Conservation (phyloP, 2,329 filamentous ascomycete species). For the Acephala macrosclerotiorum region DNA sequence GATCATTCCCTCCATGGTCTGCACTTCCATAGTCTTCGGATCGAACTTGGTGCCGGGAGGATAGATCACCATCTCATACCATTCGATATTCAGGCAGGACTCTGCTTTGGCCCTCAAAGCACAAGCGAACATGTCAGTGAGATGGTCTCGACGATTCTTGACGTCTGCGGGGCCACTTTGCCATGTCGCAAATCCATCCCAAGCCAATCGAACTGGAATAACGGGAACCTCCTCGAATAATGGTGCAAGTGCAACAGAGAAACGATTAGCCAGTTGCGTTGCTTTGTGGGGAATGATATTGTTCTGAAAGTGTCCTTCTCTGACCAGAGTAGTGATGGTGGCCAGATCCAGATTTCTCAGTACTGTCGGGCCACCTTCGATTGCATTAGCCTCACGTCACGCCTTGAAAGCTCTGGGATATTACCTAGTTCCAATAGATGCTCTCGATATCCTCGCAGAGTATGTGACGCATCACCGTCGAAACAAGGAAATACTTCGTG, state of each 20-base stretch:
- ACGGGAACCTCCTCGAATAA: conserved; percentile 19
- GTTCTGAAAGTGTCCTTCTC: not conserved
- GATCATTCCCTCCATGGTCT: conserved; percentile 16
- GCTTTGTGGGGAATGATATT: not conserved
- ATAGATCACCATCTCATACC: conserved; percentile 28
- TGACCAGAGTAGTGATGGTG: not conserved
- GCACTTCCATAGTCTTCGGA: conserved; percentile 19
- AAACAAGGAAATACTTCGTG: not conserved
- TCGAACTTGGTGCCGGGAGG: conserved; percentile 26
- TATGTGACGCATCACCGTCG: not conserved
- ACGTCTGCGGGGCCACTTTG: conserved; percentile 13
- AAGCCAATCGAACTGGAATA: not conserved
- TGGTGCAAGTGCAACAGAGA: conserved; percentile 25
- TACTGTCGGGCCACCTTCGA: not conserved
- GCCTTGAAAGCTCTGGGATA: not conserved
- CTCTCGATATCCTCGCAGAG: not conserved
- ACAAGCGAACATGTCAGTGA: conserved; percentile 18
- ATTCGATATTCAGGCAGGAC: conserved; percentile 27
- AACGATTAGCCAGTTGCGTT: conserved; percentile 13
- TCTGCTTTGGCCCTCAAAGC: conserved; percentile 27
- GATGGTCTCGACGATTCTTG: conserved; percentile 14
- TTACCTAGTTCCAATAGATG: not conserved
- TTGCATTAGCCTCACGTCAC: not conserved
- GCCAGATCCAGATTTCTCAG: not conserved
- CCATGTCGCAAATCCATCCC: conserved; percentile 24